Evolutionary conservation across 805 yeast species (phyloP), one percentile per base, ranked within the genome.

Genomic region (Jamesozyma lodderae): DNA sequence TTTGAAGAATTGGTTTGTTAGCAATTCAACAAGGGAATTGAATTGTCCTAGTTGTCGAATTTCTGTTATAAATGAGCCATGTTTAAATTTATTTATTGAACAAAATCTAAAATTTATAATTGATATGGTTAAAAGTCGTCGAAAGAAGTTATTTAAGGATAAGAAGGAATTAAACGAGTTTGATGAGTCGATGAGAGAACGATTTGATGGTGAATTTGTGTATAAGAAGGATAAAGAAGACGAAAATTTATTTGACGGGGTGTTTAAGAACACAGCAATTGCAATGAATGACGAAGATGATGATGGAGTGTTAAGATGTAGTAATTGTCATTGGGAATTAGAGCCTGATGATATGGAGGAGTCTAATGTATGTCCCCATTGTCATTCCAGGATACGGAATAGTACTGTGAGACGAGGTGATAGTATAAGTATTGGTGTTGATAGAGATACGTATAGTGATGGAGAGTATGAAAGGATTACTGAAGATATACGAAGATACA

Each of bases 281-380:
- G 77, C 80, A 0, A 63, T 78, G 1, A 87, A 79, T 49, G 90
- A 81, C 50, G 48, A 45, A 37, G 64, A 63, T 21, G 73, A 74
- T 21, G 90, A 82, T 49, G 87, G 87, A 2, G 83, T 81, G 8
- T 74, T 81, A 0, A 60, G 90, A 38, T 82, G 92, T 51, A 73
- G 81, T 6, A 71, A 74, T 40, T 82, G 92, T 54, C 86, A 78
- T 50, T 82, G 90, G 90, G 90, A 82, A 49, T 76, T 81, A 6
- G 53, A 49, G 35, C 46, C 48, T 5, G 53, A 49, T 31, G 51
- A 47, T 40, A 41, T 47, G 35, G 49, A 45, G 23, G 56, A 49
- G 24, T 86, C 83, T 0, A 60, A 69, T 3, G 64, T 59, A n/a
- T 82, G 92, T 50, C 67, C 74, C 5, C 81, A 81, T 49, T 82